These are phyloP conservation scores for Chalaropsis thielavioides DNA, from an alignment of 2,329 filamentous ascomycete species.

Conservation along the genomic window DNA sequence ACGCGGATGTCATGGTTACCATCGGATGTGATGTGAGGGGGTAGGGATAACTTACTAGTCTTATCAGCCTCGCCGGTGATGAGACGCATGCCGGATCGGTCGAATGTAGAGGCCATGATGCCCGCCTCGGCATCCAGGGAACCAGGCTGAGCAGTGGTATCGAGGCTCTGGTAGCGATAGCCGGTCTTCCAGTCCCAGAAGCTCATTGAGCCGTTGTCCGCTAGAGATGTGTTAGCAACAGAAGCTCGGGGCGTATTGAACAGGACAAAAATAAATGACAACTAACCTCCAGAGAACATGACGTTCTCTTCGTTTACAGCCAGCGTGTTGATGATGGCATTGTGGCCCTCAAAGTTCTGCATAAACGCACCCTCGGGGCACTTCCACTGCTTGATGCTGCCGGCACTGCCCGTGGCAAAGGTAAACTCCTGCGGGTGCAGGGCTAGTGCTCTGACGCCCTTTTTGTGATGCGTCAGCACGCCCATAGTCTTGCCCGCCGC, in stretches of 20 bases:
- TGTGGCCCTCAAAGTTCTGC: constrained; percentile 97
- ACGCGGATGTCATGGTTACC: constrained; percentile 18
- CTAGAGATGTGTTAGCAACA: constrained; percentile 20
- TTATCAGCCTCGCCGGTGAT: constrained; percentile 96
- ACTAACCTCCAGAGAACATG: constrained; percentile 65
- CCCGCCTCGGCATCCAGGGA: constrained; percentile 88
- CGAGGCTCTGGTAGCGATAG: constrained; percentile 74
- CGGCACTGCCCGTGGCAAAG: constrained; percentile 81
- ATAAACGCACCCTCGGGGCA: constrained; percentile 96
- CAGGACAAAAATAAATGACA: neutral
- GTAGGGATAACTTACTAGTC: constrained; percentile 47
- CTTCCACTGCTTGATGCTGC: constrained; percentile 98
- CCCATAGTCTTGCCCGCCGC: constrained; percentile 94
- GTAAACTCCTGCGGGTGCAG: constrained; percentile 89
- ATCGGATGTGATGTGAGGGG: neutral
- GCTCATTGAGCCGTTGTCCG: constrained; percentile 87
- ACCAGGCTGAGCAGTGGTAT: constrained; percentile 86
- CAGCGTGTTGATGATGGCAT: constrained; percentile 88
- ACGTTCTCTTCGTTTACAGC: constrained; percentile 91
- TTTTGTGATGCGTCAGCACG: constrained; percentile 95
- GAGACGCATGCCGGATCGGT: constrained; percentile 71
- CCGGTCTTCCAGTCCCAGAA: constrained; percentile 99
- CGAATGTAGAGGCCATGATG: constrained; percentile 87
- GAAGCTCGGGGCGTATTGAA: neutral
- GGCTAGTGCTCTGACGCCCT: constrained; percentile 74